A percentile compares a stretch with the other conserved stretches of the same genome.
Evolutionary conservation across 805 yeast genomes (phyloP).

Genomic region (Scheffersomyces coipomensis): DNA sequence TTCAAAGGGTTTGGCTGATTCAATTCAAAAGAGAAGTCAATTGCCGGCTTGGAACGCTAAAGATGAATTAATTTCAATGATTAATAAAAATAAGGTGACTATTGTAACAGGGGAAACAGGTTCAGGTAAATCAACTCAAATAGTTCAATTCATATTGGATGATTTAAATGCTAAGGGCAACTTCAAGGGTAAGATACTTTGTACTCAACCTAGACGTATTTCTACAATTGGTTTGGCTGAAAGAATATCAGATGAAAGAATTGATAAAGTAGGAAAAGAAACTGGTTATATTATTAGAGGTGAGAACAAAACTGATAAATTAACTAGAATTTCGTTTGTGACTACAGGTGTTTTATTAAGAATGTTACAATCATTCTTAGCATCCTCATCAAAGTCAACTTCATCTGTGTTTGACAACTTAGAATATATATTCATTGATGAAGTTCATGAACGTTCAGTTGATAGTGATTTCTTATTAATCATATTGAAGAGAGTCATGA

Average conservation of each 20-base stretch:
- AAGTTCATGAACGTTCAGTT: constrained; percentile 94
- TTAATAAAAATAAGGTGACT: constrained; percentile 61
- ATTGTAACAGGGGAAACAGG: constrained; percentile 96
- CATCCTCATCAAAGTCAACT: constrained; percentile 16
- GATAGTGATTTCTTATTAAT: constrained; percentile 86
- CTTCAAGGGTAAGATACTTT: constrained; percentile 61
- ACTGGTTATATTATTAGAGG: constrained; percentile 92
- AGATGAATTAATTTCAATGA: constrained; percentile 52
- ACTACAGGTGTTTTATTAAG: constrained; percentile 91
- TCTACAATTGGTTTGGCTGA: constrained; percentile 94
- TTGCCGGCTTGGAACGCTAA: constrained; percentile 86
- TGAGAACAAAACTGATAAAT: constrained; percentile 61
- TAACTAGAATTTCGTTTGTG: constrained; percentile 78
- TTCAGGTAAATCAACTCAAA: constrained; percentile 94
- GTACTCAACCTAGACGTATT: constrained; percentile 96
- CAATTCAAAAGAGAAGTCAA: constrained; percentile 44
- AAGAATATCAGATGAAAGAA: constrained; percentile 83
- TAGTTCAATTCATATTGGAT: constrained; percentile 86
- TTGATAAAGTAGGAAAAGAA: constrained; percentile 62
- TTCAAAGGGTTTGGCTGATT: constrained; percentile 29
- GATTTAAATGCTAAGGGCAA: constrained; percentile 49
- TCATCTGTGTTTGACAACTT: constrained; percentile 49
- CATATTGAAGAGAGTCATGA: constrained; percentile 62
- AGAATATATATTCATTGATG: constrained; percentile 81
- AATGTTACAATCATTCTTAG: constrained; percentile 64